phyloP scores from a whole-genome alignment of 352 stramenopile species.

The Aphanomyces astaci region DNA sequence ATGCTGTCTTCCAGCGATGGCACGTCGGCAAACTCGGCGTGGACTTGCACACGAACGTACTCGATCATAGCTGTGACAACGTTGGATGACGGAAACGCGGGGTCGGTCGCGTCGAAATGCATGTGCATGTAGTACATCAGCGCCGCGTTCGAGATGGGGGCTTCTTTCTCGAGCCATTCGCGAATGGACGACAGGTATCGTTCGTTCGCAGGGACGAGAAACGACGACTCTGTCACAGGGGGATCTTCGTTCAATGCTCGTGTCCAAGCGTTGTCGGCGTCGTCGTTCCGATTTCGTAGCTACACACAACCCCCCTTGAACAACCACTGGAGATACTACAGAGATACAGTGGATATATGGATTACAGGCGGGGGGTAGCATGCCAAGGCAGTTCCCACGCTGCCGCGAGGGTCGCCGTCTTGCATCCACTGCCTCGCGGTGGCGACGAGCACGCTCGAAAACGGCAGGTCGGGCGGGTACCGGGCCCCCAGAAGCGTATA shows the following conservation, averaged over 20 bases:
- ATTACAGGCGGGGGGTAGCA: slow-evolving; percentile 8
- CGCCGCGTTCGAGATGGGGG: neutral
- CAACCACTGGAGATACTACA: neutral
- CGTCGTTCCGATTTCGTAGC: no score
- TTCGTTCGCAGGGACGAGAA: neutral
- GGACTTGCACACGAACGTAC: slow-evolving; percentile 1
- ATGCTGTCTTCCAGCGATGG: slow-evolving; percentile 17
- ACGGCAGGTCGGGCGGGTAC: neutral
- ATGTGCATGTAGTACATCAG: slow-evolving; percentile 2
- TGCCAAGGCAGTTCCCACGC: neutral
- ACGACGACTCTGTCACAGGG: neutral
- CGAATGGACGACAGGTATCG: slow-evolving; percentile 8
- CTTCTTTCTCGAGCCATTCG: slow-evolving; percentile 3
- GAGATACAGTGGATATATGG: neutral
- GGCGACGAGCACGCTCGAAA: neutral
- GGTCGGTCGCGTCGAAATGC: slow-evolving; percentile 5
- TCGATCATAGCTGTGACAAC: slow-evolving; percentile 7
- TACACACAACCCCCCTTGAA: no score
- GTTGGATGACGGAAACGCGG: slow-evolving; percentile 10
- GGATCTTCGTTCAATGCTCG: neutral
- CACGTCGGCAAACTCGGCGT: slow-evolving; percentile 1
- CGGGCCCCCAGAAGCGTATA: neutral
- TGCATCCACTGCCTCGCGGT: neutral
- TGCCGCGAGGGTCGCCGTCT: neutral
- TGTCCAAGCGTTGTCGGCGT: neutral